Percentiles rank a stretch among this genome's conserved stretches.
Conservation (phyloP, 75 land plant species). For the Cupressus sempervirens region DNA sequence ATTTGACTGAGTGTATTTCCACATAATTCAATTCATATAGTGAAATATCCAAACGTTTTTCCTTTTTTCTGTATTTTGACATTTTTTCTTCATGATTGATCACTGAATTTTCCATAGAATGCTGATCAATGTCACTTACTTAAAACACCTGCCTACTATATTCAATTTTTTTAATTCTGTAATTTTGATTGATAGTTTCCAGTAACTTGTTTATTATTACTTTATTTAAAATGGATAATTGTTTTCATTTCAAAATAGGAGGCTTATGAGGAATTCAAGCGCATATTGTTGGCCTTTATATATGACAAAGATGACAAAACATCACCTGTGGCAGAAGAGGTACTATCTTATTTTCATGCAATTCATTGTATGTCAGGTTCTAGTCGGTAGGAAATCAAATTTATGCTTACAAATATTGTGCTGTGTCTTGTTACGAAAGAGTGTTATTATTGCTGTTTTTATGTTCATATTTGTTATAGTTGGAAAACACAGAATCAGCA, state of each 20-base stretch:
- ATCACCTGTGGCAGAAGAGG: slow-evolving; percentile 95
- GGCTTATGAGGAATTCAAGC: slow-evolving; percentile 99
- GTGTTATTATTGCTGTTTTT: not conserved
- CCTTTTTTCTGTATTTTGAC: not conserved
- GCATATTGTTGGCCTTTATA: slow-evolving; percentile 81
- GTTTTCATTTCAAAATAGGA: slow-evolving; percentile 48
- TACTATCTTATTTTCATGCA: slow-evolving; percentile 9
- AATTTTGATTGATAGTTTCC: not conserved
- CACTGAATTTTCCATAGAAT: not conserved
- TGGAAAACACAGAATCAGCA: no score
- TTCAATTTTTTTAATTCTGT: not conserved
- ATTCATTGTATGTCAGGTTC: not conserved
- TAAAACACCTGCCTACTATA: not conserved
- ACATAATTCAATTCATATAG: not conserved
- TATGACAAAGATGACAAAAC: slow-evolving; percentile 84
- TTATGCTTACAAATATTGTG: not conserved
- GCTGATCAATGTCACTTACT: not conserved
- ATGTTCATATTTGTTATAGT: not conserved
- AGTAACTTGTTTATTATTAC: not conserved
- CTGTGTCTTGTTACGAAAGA: not conserved
- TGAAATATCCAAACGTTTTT: not conserved
- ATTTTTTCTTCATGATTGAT: not conserved
- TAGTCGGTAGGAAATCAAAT: not conserved
- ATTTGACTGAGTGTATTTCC: not conserved
- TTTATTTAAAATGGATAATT: not conserved